phyloP scores from a whole-genome alignment of 768 basidiomycete genomes.

The Melanogaster broomeanus region DNA sequence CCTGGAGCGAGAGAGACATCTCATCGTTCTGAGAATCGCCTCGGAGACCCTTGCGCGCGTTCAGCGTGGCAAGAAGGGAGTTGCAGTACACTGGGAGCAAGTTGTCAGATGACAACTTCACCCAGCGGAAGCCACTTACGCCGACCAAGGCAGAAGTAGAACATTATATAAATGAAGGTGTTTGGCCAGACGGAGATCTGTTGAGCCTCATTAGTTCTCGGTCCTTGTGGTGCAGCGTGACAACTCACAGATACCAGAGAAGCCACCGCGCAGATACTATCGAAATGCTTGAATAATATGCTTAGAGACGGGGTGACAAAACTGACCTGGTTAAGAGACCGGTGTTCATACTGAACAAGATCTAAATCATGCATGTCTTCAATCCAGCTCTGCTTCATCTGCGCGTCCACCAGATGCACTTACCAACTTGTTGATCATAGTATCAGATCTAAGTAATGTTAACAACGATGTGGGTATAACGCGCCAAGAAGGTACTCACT shows the following conservation, averaged over 20 bases:
- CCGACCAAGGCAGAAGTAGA: conserved; percentile 61
- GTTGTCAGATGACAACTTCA: background rate
- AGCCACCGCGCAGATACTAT: conserved; percentile 51
- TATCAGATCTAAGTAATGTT: conserved; percentile 40
- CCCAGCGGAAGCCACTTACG: conserved; percentile 38
- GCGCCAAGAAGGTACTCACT: conserved; percentile 17
- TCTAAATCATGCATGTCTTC: conserved; percentile 28
- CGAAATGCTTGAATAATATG: conserved; percentile 4
- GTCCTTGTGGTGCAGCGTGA: background rate
- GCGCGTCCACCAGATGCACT: background rate
- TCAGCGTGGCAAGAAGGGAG: conserved; percentile 60
- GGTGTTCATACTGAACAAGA: conserved; percentile 54
- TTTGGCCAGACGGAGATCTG: conserved; percentile 49
- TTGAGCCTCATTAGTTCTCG: background rate
- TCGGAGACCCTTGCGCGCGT: conserved; percentile 52
- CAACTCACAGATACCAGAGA: conserved; percentile 50
- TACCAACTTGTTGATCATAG: conserved; percentile 48
- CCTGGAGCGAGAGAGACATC: conserved; percentile 26
- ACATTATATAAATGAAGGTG: conserved; percentile 58
- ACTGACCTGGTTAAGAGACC: conserved; percentile 34
- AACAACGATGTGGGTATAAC: background rate
- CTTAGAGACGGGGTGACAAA: background rate
- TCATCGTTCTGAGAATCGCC: conserved; percentile 5
- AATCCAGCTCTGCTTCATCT: background rate
- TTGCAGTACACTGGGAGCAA: conserved; percentile 53